Evolutionary conservation across 768 basidiomycete genomes (phyloP), one percentile per base, ranked within the genome.

Genomic region (Agaricus sinodeliciosus): DNA sequence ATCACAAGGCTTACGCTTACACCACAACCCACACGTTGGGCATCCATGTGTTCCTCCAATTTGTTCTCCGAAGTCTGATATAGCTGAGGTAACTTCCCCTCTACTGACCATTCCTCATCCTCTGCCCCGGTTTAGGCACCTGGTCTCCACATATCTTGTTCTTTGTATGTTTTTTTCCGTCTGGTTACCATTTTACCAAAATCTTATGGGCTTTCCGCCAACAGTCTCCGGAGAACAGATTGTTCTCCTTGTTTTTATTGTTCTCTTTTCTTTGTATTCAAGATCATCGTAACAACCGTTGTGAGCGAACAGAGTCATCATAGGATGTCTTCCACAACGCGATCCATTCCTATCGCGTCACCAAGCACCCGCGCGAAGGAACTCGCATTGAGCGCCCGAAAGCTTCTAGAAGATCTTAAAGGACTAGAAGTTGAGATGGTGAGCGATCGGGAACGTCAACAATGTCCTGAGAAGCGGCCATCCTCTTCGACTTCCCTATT

Each of bases 181-280:
- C 31, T 31, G n/a, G 16, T 9, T 34, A 11, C 18, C 6, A 25
- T 22, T 3, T 2, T 16, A 31, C 9, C 11, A 13, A 9, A 22
- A 35, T 5, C 27, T 43, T 43, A 31, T 18, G 11, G 18, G n/a
- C 4, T 47, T 34, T n/a, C 45, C 15, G 27, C 11, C 35, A 35
- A 48, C 48, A 43, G 47, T 27, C 27, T 19, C 18, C 36, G 28
- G 44, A 42, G 22, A 31, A 51, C 51, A 31, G 4, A 31, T 58
- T 13, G 46, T 68, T 36, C 61, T 54, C 22, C 42, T 64, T 53
- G 50, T 55, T 48, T 59, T 56, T 43, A 51, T 59, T 40, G 43
- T 52, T 35, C 31, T 11, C 39, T 55, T 42, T 19, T 48, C 48
- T 43, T 49, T 51, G 46, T 51, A 25, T 19, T 22, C 22, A 22